These are phyloP conservation scores for Ustilago shanxiensis DNA, from an alignment of 1,284 basidiomycete species.

Conservation along the genomic window DNA sequence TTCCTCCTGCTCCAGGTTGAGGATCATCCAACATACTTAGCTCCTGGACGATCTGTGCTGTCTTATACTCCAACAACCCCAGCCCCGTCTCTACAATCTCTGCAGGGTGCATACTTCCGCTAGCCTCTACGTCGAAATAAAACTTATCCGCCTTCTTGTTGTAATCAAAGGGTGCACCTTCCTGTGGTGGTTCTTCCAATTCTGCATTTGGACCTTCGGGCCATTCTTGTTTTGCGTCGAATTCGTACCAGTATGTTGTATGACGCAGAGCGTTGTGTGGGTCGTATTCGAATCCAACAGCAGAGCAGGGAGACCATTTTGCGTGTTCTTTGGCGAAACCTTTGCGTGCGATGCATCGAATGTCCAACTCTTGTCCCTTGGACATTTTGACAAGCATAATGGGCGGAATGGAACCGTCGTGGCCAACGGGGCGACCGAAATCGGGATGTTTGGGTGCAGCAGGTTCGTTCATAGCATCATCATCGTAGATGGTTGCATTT, in stretches of 20 bases:
- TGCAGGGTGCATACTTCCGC: constrained; percentile 64
- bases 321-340: constrained; percentile 98
- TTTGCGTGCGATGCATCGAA: constrained; percentile 94
- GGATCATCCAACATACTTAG: constrained; percentile 64
- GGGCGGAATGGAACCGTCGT: constrained; percentile 71
- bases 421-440: constrained; percentile 89
- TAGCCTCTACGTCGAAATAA: constrained; percentile 69
- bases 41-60: constrained; percentile 68
- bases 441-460: constrained; percentile 72
- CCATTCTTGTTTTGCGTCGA: constrained; percentile 68
- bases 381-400: constrained; percentile 92
- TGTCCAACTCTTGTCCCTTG: constrained; percentile 89
- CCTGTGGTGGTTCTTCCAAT: constrained; percentile 64
- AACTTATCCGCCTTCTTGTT: constrained; percentile 61
- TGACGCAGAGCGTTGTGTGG: constrained; percentile 97
- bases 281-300: constrained; percentile 97
- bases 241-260: constrained; percentile 94
- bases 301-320: constrained; percentile 97
- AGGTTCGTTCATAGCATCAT: constrained; percentile 53
- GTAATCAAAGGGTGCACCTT: constrained; percentile 65
- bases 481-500: constrained; percentile 49
- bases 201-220: constrained; percentile 64
- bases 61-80: constrained; percentile 62
- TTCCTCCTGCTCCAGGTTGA: constrained; percentile 15
- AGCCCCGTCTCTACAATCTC: constrained; percentile 68